Conservation (phyloP, 352 stramenopile species). For the Phytophthora pseudosyringae region DNA sequence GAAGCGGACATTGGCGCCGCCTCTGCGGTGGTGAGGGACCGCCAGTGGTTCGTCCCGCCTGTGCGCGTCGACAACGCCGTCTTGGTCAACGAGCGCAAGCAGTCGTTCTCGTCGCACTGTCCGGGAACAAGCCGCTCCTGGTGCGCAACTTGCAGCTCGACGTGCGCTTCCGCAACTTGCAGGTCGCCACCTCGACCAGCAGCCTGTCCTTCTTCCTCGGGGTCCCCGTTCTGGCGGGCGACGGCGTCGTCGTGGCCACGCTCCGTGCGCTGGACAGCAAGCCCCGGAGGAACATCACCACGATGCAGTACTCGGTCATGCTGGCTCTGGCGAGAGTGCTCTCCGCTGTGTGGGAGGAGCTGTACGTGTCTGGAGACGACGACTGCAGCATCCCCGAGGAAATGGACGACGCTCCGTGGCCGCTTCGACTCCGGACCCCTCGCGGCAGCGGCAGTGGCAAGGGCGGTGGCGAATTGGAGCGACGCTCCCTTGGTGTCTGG, state of each 20-base stretch:
- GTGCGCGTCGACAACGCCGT: conserved; percentile 13
- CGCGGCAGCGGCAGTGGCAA: conserved; percentile 11
- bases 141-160: conserved; percentile 51
- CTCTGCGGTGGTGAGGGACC: conserved; percentile 34
- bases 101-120: conserved; percentile 50
- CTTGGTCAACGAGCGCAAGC: conserved; percentile 23
- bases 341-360: conserved; percentile 15
- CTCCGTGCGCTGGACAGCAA: conserved; percentile 52
- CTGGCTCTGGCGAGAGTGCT: conserved; percentile 36
- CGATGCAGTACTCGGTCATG: conserved; percentile 66
- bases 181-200: conserved; percentile 23
- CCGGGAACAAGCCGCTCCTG: conserved; percentile 42
- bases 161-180: conserved; percentile 56
- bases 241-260: conserved; percentile 40
- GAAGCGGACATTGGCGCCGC: conserved; percentile 42
- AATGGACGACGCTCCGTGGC: conserved; percentile 13
- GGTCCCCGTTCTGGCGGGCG: conserved; percentile 35
- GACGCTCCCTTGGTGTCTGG: too few species aligned
- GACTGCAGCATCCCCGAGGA: not conserved
- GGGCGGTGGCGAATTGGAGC: too few species aligned
- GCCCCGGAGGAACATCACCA: conserved; percentile 50
- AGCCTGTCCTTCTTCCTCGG: conserved; percentile 40
- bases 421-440: conserved; percentile 15
- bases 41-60: conserved; percentile 32
- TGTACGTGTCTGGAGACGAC: conserved; percentile 8